These are phyloP conservation scores for Andrographis paniculata DNA, from an alignment of 305 asterid genomes.

Conservation along the genomic window DNA sequence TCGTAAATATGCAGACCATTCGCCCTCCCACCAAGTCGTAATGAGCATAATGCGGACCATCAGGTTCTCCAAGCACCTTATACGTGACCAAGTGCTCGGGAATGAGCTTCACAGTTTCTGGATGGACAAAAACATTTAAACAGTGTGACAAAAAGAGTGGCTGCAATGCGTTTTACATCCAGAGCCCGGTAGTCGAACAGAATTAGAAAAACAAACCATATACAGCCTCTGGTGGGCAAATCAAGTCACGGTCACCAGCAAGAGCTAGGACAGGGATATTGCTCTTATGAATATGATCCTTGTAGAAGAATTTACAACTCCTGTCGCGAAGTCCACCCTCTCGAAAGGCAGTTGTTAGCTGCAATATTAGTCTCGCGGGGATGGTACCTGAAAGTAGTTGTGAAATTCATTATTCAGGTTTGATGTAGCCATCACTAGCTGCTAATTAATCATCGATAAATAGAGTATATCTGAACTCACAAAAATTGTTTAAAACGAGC, in stretches of 20 bases:
- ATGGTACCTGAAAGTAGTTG: constrained; percentile 55
- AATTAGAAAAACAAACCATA: constrained; percentile 39
- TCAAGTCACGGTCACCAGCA: constrained; percentile 87
- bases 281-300: constrained; percentile 60
- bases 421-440: no score
- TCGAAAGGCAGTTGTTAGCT: constrained; percentile 70
- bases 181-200: constrained; percentile 4
- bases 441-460: neutral
- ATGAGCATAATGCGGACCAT: constrained; percentile 93
- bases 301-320: constrained; percentile 59
- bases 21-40: constrained; percentile 91
- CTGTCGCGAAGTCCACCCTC: constrained; percentile 88
- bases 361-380: constrained; percentile 74
- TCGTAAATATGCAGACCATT: constrained; percentile 36
- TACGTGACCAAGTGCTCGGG: constrained; percentile 67
- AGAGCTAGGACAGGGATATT: constrained; percentile 73
- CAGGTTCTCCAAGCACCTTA: constrained; percentile 62
- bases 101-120: constrained; percentile 72
- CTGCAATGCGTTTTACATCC: neutral
- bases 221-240: constrained; percentile 96
- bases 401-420: constrained; percentile 4
- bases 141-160: constrained; percentile 6
- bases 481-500: constrained; percentile 75
- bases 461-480: constrained; percentile 35
- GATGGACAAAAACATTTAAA: constrained; percentile 12